Conservation (phyloP, 192 early-diverging fungal species). For the Chytriomyces confervae region DNA sequence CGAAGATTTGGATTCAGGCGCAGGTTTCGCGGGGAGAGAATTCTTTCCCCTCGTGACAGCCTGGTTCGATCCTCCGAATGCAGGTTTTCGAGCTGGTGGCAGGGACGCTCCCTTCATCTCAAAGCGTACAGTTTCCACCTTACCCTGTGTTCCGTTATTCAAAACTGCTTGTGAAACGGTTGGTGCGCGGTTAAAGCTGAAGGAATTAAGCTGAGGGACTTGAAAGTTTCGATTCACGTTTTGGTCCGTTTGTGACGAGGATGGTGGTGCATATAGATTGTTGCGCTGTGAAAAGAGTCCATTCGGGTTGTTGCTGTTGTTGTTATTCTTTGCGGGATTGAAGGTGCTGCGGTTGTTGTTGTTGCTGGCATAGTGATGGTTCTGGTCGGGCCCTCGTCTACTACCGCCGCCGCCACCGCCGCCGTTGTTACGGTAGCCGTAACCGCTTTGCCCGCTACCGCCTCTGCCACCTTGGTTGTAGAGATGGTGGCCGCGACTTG, state of each 20-base stretch:
- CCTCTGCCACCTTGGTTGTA: neutral
- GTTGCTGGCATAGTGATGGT: neutral
- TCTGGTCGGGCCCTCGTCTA: neutral
- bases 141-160: too few relatives aligned
- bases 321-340: neutral
- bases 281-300: neutral
- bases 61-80: neutral
- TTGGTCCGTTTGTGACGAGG: too few relatives aligned
- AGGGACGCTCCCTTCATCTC: too few relatives aligned
- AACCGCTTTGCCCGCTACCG: neutral
- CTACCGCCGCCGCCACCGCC: neutral
- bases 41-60: neutral
- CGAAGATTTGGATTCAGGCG: neutral
- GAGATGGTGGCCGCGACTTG: neutral
- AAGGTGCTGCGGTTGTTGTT: neutral
- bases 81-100: neutral
- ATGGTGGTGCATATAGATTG: neutral
- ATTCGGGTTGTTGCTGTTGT: slow-evolving; percentile 2
- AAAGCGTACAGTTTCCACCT: too few relatives aligned
- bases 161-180: too few relatives aligned
- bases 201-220: neutral
- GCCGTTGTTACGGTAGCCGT: neutral
- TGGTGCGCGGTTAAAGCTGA: neutral
- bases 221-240: too few relatives aligned
- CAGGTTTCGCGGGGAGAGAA: neutral